Percentiles rank a stretch among this genome's conserved stretches.
Evolutionary conservation across 1,284 basidiomycete genomes (phyloP).

Genomic region (Cutaneotrichosporon sp.): DNA sequence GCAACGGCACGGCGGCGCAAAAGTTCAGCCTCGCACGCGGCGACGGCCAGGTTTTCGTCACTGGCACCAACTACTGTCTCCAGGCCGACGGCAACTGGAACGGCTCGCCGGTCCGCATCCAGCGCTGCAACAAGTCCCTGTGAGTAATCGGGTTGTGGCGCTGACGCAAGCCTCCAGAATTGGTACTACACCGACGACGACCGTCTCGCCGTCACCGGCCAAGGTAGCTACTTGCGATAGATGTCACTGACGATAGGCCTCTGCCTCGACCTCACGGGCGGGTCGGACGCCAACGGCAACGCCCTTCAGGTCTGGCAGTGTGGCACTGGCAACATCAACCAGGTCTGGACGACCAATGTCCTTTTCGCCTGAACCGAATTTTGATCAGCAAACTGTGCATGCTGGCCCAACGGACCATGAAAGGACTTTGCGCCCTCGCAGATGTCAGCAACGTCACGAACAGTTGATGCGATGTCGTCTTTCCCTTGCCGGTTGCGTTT

Average conservation of each 20-base stretch:
- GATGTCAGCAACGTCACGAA: too few species aligned
- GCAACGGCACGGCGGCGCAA: conserved; percentile 26
- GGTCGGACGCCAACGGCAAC: conserved; percentile 15
- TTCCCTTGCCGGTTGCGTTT: too few species aligned
- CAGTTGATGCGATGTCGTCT: too few species aligned
- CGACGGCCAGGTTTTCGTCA: conserved; percentile 9
- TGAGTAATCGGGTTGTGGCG: neutral
- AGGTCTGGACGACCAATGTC: conserved; percentile 17
- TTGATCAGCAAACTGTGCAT: neutral
- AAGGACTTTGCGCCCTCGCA: neutral
- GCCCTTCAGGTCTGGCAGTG: conserved; percentile 36
- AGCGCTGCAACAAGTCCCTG: conserved; percentile 26
- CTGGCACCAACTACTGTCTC: conserved; percentile 34
- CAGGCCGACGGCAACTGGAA: conserved; percentile 21
- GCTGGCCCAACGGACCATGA: neutral
- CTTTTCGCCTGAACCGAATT: conserved; percentile 4
- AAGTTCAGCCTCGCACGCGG: conserved; percentile 17
- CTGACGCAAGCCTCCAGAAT: conserved; percentile 19
- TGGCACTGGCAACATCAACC: conserved; percentile 25
- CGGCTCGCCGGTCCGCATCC: conserved; percentile 24
- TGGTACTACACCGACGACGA: conserved; percentile 29
- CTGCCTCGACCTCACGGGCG: conserved; percentile 36
- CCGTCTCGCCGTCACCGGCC: neutral
- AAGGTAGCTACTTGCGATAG: neutral
- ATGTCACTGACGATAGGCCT: conserved; percentile 20